These are phyloP conservation scores for Fraxinus floribunda DNA, from an alignment of 305 asterid genomes.

Conservation along the genomic window DNA sequence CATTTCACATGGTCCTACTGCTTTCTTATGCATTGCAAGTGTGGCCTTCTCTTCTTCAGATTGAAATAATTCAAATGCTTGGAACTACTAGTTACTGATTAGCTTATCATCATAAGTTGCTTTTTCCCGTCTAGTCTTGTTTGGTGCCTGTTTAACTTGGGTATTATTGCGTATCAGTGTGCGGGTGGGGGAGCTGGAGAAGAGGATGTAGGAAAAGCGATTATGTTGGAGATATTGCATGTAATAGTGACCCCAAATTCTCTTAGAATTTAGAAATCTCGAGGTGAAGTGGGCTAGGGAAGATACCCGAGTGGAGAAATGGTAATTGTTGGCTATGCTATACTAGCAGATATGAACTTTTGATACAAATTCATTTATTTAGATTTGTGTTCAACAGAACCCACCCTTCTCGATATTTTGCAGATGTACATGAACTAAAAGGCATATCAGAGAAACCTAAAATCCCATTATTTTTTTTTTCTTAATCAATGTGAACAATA, in stretches of 20 bases:
- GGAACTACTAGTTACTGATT: background rate
- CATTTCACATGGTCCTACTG: background rate
- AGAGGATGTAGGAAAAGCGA: background rate
- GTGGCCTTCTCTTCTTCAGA: background rate
- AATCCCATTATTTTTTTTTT: background rate
- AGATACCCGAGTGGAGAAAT: background rate
- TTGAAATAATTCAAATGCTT: background rate
- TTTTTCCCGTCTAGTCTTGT: background rate
- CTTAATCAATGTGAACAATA: background rate
- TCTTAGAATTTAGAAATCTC: background rate
- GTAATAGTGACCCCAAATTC: background rate
- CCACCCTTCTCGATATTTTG: background rate
- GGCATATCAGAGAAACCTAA: background rate
- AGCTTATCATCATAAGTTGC: background rate
- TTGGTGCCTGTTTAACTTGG: background rate
- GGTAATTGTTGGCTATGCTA: background rate
- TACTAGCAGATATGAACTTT: background rate
- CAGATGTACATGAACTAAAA: background rate
- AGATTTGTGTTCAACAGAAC: background rate
- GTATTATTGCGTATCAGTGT: background rate
- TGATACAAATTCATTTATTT: background rate
- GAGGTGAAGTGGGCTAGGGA: background rate
- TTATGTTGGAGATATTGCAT: background rate
- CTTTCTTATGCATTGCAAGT: background rate
- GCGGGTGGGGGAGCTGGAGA: background rate